Base-by-base conservation (phyloP, 2,329 filamentous ascomycete species). In the Talaromyces sp. region DNA sequence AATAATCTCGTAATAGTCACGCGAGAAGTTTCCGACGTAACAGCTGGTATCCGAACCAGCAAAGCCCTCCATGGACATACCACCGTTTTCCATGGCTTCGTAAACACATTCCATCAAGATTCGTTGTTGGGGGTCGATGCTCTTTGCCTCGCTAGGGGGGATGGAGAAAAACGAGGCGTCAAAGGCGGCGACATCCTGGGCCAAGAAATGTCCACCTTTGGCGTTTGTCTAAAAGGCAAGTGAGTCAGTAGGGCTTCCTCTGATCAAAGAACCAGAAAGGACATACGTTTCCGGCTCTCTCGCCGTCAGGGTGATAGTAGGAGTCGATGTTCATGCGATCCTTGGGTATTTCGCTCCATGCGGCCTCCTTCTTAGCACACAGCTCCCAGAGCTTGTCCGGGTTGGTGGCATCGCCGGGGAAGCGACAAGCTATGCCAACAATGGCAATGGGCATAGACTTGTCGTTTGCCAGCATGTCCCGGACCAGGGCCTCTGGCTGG, bases 81-180 rank as follows among this genome's bases (percentile, higher is more conserved):
- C 49, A 28, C 49, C 49, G 25, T 52, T 52, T 28, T 65, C 71
- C 51, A 65, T 63, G 9, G 73, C 72, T 52, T 82, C 75, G 63
- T 80, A 82, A 0, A 78, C 33, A 13, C 22, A 27, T 30, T 60
- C 58, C 32, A 60, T 9, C 1, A 55, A 25, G n/a, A 60, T 22
- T 73, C 77, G 0, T 19, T 63, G 61, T 39, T 63, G 61, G 4
- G 61, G 61, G 28, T 63, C 61, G 6, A 63, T 60, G 17, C 57
- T 36, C 8, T 60, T 39, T 2, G 58, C 61, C 27, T 63, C 61
- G n/a, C 28, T 47, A 17, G 53, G 53, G 15, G 55, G 39, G 11
- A 63, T 52, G 9, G 42, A 39, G 25, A 63, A 60, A 58, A 76
- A 75, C 0, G 61, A 54, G 0, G 67, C 65, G 62, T 76, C 74